Evolutionary conservation across 2,329 filamentous ascomycete species (phyloP).

Genomic region (Talaromyces sp.): DNA sequence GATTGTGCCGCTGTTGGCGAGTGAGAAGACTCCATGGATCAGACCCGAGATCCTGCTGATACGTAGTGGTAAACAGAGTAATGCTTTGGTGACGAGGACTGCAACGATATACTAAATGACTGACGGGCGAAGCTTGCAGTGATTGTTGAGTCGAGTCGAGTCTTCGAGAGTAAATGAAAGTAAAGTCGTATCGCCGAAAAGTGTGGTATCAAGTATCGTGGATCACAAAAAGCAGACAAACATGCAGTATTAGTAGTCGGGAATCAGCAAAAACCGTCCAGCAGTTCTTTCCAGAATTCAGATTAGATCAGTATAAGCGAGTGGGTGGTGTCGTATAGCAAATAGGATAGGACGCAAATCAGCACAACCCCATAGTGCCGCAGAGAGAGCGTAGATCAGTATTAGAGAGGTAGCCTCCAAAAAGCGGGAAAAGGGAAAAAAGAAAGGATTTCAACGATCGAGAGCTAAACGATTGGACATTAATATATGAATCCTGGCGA

Average conservation of each 20-base stretch:
- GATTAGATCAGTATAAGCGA: background rate
- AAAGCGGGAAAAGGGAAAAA: background rate
- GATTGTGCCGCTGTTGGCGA: constrained; percentile 2
- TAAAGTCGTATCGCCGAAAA: background rate
- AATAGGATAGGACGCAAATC: background rate
- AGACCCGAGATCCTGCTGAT: background rate
- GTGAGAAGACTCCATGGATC: background rate
- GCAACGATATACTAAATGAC: background rate
- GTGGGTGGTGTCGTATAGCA: background rate
- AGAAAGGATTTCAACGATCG: background rate
- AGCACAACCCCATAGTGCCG: background rate
- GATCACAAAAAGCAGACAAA: background rate
- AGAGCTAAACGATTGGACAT: constrained; percentile 5
- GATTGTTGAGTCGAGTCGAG: background rate
- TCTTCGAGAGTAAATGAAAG: background rate
- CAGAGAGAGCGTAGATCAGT: background rate
- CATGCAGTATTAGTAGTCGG: background rate
- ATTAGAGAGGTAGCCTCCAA: background rate
- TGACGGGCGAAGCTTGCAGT: background rate
- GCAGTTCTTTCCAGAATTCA: background rate
- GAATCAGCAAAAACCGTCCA: background rate
- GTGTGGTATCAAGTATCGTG: background rate
- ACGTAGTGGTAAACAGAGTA: background rate
- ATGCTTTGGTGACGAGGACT: background rate
- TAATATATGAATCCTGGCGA: constrained; percentile 1